These are phyloP conservation scores for Aegilops bicornis DNA, from an alignment of 176 grass and related monocot genomes.

Conservation along the genomic window DNA sequence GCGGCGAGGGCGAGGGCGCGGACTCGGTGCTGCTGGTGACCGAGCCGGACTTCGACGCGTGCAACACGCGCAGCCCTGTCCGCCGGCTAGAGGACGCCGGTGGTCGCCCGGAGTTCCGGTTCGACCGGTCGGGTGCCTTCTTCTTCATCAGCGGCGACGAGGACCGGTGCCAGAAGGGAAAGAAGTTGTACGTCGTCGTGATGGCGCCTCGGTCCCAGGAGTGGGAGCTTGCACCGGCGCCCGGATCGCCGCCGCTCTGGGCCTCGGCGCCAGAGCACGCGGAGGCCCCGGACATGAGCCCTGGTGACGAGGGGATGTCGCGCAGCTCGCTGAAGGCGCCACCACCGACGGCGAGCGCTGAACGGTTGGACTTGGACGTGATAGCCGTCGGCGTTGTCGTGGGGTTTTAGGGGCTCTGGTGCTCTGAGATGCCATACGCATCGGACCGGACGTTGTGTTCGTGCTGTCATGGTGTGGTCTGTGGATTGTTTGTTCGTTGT, in stretches of 20 bases:
- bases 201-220: conserved; percentile 37
- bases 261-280: conserved; percentile 26
- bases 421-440: conserved; percentile 2
- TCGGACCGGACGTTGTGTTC: not conserved
- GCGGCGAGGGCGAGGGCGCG: conserved; percentile 15
- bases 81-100: conserved; percentile 37
- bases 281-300: conserved; percentile 11
- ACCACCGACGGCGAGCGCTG: conserved; percentile 20
- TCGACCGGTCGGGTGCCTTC: conserved; percentile 63
- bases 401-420: conserved; percentile 24
- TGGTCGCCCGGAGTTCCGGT: conserved; percentile 50
- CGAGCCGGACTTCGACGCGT: conserved; percentile 61
- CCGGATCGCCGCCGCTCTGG: conserved; percentile 4
- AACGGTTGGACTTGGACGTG: conserved; percentile 2
- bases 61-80: conserved; percentile 52
- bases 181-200: conserved; percentile 72
- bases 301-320: not conserved
- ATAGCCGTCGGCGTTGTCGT: not conserved
- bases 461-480: not conserved
- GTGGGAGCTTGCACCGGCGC: conserved; percentile 11
- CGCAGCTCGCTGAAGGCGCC: conserved; percentile 25
- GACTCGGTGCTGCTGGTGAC: conserved; percentile 59
- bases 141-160: conserved; percentile 75
- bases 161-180: conserved; percentile 56
- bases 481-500: not conserved